Base-by-base conservation (phyloP, 202 grass and related monocot genomes). In the Zizania palustris region DNA sequence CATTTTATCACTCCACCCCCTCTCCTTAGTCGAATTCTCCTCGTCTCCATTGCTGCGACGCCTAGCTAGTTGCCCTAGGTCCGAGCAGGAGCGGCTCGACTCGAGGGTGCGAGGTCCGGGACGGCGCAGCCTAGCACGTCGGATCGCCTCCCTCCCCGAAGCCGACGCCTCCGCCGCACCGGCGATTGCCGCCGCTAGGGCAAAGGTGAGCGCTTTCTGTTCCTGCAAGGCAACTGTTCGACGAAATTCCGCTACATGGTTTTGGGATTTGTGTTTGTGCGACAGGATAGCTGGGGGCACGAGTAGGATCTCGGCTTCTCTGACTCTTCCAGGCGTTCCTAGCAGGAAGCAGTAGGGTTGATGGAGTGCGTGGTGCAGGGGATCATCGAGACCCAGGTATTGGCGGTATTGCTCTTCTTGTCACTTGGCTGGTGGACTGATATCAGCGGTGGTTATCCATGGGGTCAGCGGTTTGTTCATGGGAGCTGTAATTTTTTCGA, bases 321-420 rank as follows among this genome's bases (percentile, higher is more conserved):
- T 0, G 22, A 18, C 3, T 60, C 6, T 63, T 71, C 8, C 19
- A 33, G 44, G 2, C 28, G 28, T 1, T 22, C 9, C 3, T 19
- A 4, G 20, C 15, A 35, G 16, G 48, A 11, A 18, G 59, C 35
- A 9, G 40, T 38, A 48, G 78, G 22, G 1, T 15, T 15, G 62
- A 94, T 92, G 91, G 95, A 94, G 82, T 92, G 95, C 50, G 86
- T 94, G 54, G 91, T 94, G 60, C 91, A 94, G 86, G 91, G 87
- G 43, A 97, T 94, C 49, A 92, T 97, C 62, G 91, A 97, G 95
- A 94, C 87, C 12, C 87, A 90, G 91, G 87, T 90, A 80, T 35
- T 40, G 28, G 33, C 5, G n/a, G n/a, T n/a, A 82, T 35, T 40
- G 28, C 39, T 7, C 5, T 11, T 55, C 45, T 16, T 35, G 19